A percentile compares a stretch with the other conserved stretches of the same genome.
These are phyloP conservation scores for Suhomyces tanzawaensis DNA, from an alignment of 805 yeast species.

Conservation along the genomic window DNA sequence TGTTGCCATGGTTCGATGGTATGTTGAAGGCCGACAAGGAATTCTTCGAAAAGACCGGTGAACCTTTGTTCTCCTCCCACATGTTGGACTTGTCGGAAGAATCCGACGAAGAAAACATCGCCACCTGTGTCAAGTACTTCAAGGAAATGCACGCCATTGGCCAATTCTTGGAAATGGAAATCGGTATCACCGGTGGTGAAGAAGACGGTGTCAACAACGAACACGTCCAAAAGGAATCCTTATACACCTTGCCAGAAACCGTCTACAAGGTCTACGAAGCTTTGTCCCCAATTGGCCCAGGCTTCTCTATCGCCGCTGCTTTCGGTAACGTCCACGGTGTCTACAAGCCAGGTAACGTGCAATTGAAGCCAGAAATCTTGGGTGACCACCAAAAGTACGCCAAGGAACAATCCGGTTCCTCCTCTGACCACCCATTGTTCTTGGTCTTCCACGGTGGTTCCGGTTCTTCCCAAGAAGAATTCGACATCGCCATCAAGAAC, in stretches of 20 bases:
- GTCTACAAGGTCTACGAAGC: slow-evolving; percentile 91
- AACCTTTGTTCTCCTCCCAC: slow-evolving; percentile 97
- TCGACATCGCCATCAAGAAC: slow-evolving; percentile 81
- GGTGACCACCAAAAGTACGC: slow-evolving; percentile 96
- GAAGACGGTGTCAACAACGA: slow-evolving; percentile 99
- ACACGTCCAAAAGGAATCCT: slow-evolving; percentile 77
- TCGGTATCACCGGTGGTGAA: slow-evolving; percentile 99
- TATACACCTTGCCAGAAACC: slow-evolving; percentile 95
- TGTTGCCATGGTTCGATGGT: slow-evolving; percentile 98
- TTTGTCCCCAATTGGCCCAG: slow-evolving; percentile 85
- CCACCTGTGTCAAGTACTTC: slow-evolving; percentile 91
- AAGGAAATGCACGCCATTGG: slow-evolving; percentile 87
- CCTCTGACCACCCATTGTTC: slow-evolving; percentile 73
- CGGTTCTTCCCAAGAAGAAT: slow-evolving; percentile 91
- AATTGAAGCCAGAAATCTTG: slow-evolving; percentile 85
- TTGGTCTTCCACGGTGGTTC: slow-evolving; percentile 99
- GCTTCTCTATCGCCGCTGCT: slow-evolving; percentile 99
- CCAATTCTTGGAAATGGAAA: slow-evolving; percentile 99
- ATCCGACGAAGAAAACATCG: slow-evolving; percentile 92
- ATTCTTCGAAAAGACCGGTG: slow-evolving; percentile 80
- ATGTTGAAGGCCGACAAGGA: slow-evolving; percentile 96
- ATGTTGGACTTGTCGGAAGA: slow-evolving; percentile 98
- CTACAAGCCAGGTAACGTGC: slow-evolving; percentile 98
- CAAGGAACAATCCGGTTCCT: slow-evolving; percentile 56
- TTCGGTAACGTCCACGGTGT: slow-evolving; percentile 99